phyloP scores from a whole-genome alignment of 1,139 yeast species.

The Suhomyces taliae region DNA sequence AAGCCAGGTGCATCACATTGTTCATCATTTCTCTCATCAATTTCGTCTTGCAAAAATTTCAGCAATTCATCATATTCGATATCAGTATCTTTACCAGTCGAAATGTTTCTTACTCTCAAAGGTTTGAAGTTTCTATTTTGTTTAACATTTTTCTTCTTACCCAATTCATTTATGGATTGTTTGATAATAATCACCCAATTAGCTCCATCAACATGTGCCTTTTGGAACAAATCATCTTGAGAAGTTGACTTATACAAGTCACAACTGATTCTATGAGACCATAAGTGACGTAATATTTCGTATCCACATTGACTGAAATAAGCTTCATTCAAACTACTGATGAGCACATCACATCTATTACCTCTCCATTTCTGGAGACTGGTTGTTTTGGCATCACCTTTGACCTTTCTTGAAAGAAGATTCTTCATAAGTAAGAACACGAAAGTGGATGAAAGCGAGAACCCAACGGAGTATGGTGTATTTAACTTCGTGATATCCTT shows the following conservation, averaged over 20 bases:
- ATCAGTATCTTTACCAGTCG: constrained; percentile 64
- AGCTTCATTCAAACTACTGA: constrained; percentile 62
- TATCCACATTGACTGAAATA: constrained; percentile 59
- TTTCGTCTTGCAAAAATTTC: constrained; percentile 46
- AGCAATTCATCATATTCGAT: constrained; percentile 66
- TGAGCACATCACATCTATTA: constrained; percentile 73
- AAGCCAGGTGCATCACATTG: background rate
- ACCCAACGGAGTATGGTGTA: constrained; percentile 73
- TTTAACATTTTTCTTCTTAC: constrained; percentile 36
- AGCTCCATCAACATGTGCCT: constrained; percentile 68
- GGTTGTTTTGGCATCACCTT: constrained; percentile 8
- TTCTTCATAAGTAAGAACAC: constrained; percentile 46
- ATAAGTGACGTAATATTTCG: constrained; percentile 59
- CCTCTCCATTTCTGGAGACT: constrained; percentile 27
- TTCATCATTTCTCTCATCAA: constrained; percentile 20
- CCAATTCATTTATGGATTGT: constrained; percentile 42
- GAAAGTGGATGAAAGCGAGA: constrained; percentile 54
- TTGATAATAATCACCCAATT: constrained; percentile 75
- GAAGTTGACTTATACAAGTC: constrained; percentile 57
- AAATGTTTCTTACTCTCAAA: constrained; percentile 64
- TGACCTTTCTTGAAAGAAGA: constrained; percentile 20
- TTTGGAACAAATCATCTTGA: constrained; percentile 67
- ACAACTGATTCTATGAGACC: constrained; percentile 72
- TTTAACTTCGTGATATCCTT: constrained; percentile 27
- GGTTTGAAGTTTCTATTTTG: constrained; percentile 56